Evolutionary conservation across 345 rosid species (phyloP), one percentile per base, ranked within the genome.

Genomic region (Aquilaria malaccensis): DNA sequence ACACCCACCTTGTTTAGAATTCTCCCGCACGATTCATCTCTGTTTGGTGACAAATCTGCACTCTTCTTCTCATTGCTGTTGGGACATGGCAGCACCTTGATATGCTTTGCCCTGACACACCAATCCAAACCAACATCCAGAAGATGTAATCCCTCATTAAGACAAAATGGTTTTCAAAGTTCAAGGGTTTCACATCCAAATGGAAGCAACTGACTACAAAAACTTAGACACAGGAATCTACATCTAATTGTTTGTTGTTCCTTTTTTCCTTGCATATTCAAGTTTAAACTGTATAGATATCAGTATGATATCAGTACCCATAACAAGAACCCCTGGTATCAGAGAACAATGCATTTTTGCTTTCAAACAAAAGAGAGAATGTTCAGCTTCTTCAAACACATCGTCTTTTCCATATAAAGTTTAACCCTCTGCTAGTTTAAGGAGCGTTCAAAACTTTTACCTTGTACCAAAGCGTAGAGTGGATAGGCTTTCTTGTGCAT

Each of bases 401-500:
- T 31, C 56, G 7, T 49, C 29, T 10, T 52, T 62, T 58, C 57
- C 55, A 29, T 45, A 55, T n/a, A 46, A 13, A 12, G 30, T 11
- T 22, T 56, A 10, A 52, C 22, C 7, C 7, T 9, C 7, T 37
- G 43, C 3, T 9, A 37, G 7, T 37, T 37, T 1, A 37, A 37
- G 7, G 1, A 37, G 5, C 43, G 7, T 3, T 37, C 5, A 37
- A 9, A 37, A 9, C 43, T 37, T 49, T 68, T 67, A 85, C 98
- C 98, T 92, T 55, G 85, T 70, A 66, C 97, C 97, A 80, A 92
- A 92, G 62, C 95, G 83, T 73, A 92, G 85, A 67, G 95, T 89
- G 48, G 98, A 89, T 33, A 89, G 76, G 58, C 85, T 92, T 77
- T 92, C 98, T 46, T 85, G 54, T 59, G 86, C 83, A 83, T 89